Percentiles rank a stretch among this genome's conserved stretches.
Evolutionary conservation across 176 grass and related monocot species (phyloP).

Genomic region (Aegilops sharonensis): DNA sequence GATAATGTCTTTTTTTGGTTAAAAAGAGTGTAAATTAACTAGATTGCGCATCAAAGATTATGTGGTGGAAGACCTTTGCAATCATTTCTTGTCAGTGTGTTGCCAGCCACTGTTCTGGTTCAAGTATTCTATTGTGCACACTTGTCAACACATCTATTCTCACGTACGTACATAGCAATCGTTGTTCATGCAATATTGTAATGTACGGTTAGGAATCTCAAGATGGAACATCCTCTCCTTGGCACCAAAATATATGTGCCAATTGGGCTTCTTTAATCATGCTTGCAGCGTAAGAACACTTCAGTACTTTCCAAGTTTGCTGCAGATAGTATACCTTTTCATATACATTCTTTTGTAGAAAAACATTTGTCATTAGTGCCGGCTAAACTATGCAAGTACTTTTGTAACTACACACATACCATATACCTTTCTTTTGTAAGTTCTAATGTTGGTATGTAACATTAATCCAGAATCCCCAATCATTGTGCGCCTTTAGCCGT

Average conservation of each 20-base stretch:
- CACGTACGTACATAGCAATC: not conserved
- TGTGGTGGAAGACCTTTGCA: not conserved
- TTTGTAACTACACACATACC: constrained; percentile 13
- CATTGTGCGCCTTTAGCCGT: constrained; percentile 31
- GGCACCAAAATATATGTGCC: constrained; percentile 5
- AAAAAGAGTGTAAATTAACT: not conserved
- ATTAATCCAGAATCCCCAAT: constrained; percentile 35
- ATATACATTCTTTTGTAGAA: constrained; percentile 24
- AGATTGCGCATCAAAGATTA: not conserved
- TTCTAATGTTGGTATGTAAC: constrained; percentile 20
- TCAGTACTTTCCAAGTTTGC: constrained; percentile 27
- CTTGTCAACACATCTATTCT: not conserved
- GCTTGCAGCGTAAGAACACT: constrained; percentile 32
- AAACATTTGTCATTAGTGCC: not conserved
- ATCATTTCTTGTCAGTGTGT: constrained; percentile 36
- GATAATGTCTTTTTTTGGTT: not conserved
- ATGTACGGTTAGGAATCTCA: not conserved
- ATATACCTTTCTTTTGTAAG: constrained; percentile 3
- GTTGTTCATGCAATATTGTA: constrained; percentile 21
- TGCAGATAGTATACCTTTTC: constrained; percentile 22
- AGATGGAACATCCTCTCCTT: not conserved
- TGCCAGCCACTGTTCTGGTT: constrained; percentile 10
- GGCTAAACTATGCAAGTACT: constrained; percentile 19
- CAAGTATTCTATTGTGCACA: constrained; percentile 20
- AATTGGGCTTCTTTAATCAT: constrained; percentile 34